Conservation (phyloP, 441 rosid genomes). For the Adansonia madagascariensis region DNA sequence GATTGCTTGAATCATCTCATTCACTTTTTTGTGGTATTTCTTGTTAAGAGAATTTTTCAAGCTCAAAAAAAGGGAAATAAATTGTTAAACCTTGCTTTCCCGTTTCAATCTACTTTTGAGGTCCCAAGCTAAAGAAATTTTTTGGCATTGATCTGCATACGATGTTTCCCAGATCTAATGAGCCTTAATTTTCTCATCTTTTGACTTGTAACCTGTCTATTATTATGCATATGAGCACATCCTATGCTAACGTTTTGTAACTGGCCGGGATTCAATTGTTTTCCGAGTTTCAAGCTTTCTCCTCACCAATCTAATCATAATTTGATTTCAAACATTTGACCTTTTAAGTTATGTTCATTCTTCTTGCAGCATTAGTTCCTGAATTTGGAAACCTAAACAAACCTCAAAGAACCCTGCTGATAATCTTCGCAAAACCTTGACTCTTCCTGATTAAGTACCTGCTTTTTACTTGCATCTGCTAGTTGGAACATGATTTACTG, state of each 20-base stretch:
- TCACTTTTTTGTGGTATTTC: background rate
- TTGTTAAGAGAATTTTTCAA: background rate
- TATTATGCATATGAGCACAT: background rate
- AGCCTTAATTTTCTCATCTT: background rate
- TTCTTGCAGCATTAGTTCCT: background rate
- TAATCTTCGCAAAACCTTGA: background rate
- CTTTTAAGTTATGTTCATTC: background rate
- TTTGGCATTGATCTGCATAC: background rate
- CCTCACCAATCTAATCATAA: background rate
- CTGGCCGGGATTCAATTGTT: slow-evolving; percentile 2
- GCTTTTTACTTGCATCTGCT: background rate
- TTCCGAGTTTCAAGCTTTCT: background rate
- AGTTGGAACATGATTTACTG: background rate
- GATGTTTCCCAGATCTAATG: background rate
- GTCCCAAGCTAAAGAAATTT: background rate
- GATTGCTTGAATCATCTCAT: background rate
- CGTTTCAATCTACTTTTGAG: background rate
- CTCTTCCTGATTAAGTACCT: background rate
- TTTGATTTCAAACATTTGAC: background rate
- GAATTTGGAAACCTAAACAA: background rate
- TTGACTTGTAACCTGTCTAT: background rate
- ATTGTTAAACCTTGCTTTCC: background rate
- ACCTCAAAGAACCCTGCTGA: slow-evolving; percentile 3
- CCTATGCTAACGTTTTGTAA: background rate
- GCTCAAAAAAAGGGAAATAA: background rate